Evolutionary conservation across 257 asterid species (phyloP).

Genomic region (Solanum corneliomulleri): DNA sequence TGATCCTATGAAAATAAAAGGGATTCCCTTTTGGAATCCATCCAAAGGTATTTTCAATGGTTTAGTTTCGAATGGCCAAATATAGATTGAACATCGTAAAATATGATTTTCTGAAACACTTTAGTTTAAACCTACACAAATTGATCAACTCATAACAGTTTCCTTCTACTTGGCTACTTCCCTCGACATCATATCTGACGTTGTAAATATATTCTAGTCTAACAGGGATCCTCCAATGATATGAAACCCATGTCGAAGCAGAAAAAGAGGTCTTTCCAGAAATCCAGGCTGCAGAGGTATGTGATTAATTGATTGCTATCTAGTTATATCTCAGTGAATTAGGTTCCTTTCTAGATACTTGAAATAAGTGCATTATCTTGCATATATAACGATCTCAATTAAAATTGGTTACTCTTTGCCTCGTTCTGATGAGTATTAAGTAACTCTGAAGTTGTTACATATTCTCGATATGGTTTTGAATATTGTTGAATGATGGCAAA

Average conservation of each 20-base stretch:
- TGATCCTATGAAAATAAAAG: background rate
- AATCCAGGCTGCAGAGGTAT: background rate
- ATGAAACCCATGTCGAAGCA: background rate
- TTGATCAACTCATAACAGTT: no score
- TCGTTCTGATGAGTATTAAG: no score
- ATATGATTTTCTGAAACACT: background rate
- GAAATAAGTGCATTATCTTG: background rate
- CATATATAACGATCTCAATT: no score
- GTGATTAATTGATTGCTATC: background rate
- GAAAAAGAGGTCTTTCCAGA: background rate
- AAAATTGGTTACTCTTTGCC: no score
- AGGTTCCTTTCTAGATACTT: background rate
- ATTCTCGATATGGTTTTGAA: no score
- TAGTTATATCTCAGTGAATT: background rate
- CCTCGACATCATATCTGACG: no score
- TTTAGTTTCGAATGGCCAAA: background rate
- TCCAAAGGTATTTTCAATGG: background rate
- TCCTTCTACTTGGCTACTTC: no score
- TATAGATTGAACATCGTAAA: background rate
- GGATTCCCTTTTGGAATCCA: background rate
- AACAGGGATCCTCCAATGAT: background rate
- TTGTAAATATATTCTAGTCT: no score
- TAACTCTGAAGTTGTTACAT: no score
- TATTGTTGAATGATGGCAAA: no score
- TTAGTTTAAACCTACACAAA: background rate